Base-by-base conservation (phyloP, 1,284 basidiomycete species). In the Rhodofomes roseus region DNA sequence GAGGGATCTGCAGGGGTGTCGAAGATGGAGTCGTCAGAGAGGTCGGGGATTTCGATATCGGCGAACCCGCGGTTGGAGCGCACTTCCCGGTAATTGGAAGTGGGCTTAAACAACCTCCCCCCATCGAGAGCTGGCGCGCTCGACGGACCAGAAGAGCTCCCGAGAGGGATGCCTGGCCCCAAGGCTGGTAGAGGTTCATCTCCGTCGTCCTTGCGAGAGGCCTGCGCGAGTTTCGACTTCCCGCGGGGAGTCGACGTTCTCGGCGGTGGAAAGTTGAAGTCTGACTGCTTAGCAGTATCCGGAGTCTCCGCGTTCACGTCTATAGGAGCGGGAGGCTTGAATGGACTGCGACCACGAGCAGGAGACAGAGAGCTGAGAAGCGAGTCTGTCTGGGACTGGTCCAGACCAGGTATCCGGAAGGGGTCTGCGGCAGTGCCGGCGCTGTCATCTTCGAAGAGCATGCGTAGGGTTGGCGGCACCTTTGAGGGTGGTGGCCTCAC, bases 401-500 rank as follows among this genome's bases (percentile, higher is more conserved):
- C 68, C 25, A 73, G 65, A 1, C 66, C 62, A 5, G 80, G 76
- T 23, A 81, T 70, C 39, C 77, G 77, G 65, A 83, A 76, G 0
- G 79, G 73, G 52, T 82, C 81, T 34, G 73, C 70, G 12, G 74
- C 69, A 22, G 50, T 52, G 20, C 50, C 50, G 7, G 71, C 64
- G 2, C 63, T 60, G 9, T 81, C 82, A 29, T 87, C 83, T 59
- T 85, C 86, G 67, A 92, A 92, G 18, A 92, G 75, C 60, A 77
- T 74, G 0, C 89, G 86, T 22, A 92, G 74, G 4, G 88, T 91
- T 1, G 84, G 81, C 2, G 90, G 90, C n/a, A 91, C 68, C 52
- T 81, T 76, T 14, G 80, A 71, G 29, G 80, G 61, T 31, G 70
- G 60, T 3, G 81, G 77, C 18, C 84, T 79, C 25, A 87, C 72